Conservation (phyloP, 305 asterid species). For the Euphrasia arctica region DNA sequence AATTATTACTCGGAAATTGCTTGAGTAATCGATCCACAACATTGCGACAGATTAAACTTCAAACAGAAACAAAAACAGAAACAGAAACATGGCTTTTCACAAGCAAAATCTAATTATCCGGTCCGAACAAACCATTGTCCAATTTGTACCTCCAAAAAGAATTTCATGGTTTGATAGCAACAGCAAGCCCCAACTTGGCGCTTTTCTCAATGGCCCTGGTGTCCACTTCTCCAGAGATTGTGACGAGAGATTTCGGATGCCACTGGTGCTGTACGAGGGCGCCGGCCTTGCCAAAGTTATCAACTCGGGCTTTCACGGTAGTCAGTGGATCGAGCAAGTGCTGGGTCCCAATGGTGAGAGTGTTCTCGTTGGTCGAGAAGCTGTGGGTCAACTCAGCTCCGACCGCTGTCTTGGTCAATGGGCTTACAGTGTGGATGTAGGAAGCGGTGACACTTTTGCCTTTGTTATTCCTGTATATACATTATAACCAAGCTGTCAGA, state of each 20-base stretch:
- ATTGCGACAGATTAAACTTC: too few relatives aligned
- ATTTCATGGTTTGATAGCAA: slow-evolving; percentile 84
- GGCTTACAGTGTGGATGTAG: slow-evolving; percentile 78
- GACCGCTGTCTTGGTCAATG: slow-evolving; percentile 77
- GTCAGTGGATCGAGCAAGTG: slow-evolving; percentile 79
- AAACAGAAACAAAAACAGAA: neutral
- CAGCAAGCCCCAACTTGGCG: slow-evolving; percentile 83
- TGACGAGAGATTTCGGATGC: slow-evolving; percentile 86
- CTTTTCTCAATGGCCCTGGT: slow-evolving; percentile 86
- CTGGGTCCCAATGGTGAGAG: slow-evolving; percentile 77
- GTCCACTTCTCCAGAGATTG: slow-evolving; percentile 95
- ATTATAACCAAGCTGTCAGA: slow-evolving; percentile 1
- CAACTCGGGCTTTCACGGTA: slow-evolving; percentile 77
- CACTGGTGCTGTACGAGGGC: slow-evolving; percentile 93
- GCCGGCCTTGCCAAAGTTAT: slow-evolving; percentile 80
- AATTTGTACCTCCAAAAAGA: slow-evolving; percentile 19
- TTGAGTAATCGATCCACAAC: too few relatives aligned
- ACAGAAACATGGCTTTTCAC: neutral
- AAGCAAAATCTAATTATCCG: neutral
- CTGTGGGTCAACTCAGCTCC: slow-evolving; percentile 92
- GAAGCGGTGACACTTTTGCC: slow-evolving; percentile 73
- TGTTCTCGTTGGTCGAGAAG: slow-evolving; percentile 76
- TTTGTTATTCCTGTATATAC: slow-evolving; percentile 60
- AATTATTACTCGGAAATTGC: too few relatives aligned
- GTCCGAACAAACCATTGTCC: neutral